phyloP scores from a whole-genome alignment of 2,329 filamentous ascomycete genomes.

The Colletotrichum trifolii region DNA sequence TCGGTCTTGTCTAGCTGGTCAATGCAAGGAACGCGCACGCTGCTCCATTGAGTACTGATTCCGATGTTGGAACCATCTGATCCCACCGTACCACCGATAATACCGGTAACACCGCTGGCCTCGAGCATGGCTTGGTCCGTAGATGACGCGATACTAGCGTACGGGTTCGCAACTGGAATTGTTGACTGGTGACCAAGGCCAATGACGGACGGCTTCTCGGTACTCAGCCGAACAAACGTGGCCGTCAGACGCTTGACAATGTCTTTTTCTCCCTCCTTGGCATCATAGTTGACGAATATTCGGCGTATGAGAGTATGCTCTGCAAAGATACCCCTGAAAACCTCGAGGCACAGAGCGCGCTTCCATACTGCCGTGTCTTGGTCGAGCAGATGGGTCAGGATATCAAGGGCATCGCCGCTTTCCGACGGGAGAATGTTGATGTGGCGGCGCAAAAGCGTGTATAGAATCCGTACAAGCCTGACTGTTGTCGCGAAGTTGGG shows the following conservation, averaged over 20 bases:
- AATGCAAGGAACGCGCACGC: constrained; percentile 86
- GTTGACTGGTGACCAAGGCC: constrained; percentile 91
- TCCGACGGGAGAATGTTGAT: constrained; percentile 79
- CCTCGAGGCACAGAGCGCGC: constrained; percentile 88
- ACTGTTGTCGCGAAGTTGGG: constrained; percentile 85
- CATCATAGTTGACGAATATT: constrained; percentile 85
- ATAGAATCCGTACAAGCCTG: constrained; percentile 83
- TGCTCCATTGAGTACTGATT: constrained; percentile 93
- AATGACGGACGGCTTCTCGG: constrained; percentile 89
- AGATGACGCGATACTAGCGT: constrained; percentile 65
- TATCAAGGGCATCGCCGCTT: constrained; percentile 83
- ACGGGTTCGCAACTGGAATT: constrained; percentile 73
- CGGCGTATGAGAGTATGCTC: constrained; percentile 82
- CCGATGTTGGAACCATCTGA: constrained; percentile 76
- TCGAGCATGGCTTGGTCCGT: constrained; percentile 90
- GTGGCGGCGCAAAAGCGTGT: constrained; percentile 83
- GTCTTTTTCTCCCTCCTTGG: constrained; percentile 75
- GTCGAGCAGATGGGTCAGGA: constrained; percentile 88
- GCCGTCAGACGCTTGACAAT: constrained; percentile 86
- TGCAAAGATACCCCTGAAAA: constrained; percentile 86
- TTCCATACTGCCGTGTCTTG: constrained; percentile 89
- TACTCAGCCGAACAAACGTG: constrained; percentile 90
- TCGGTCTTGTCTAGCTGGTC: constrained; percentile 95
- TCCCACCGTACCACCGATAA: constrained; percentile 79
- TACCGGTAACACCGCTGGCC: constrained; percentile 86